These are phyloP conservation scores for Diaporthe humulicola DNA, from an alignment of 2,329 filamentous ascomycete genomes.

Conservation along the genomic window DNA sequence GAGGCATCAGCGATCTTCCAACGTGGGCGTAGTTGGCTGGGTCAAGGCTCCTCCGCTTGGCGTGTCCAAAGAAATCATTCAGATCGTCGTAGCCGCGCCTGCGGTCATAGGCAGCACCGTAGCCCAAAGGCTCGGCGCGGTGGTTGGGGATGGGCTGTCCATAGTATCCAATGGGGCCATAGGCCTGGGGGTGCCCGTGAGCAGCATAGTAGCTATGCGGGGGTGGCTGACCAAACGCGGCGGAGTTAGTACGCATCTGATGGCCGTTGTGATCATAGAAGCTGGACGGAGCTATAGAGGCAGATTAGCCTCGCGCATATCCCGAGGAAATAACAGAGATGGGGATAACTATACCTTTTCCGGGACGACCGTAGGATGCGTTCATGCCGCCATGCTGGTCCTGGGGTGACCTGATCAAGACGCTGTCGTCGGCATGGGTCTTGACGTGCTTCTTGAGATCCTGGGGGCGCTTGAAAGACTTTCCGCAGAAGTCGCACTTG, in stretches of 20 bases:
- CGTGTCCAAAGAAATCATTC: slow-evolving; percentile 93
- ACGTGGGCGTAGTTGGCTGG: slow-evolving; percentile 92
- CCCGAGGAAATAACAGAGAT: not conserved
- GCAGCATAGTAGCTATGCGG: slow-evolving; percentile 73
- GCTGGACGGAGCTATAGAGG: slow-evolving; percentile 62
- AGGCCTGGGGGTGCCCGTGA: slow-evolving; percentile 62
- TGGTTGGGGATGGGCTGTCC: slow-evolving; percentile 67
- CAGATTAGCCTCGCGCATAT: slow-evolving; percentile 56
- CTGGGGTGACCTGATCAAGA: slow-evolving; percentile 69
- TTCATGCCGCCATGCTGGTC: slow-evolving; percentile 66
- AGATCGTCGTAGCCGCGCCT: slow-evolving; percentile 90
- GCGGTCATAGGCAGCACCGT: slow-evolving; percentile 74
- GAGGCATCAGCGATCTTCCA: slow-evolving; percentile 86
- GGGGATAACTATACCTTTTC: slow-evolving; percentile 66
- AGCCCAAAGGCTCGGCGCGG: slow-evolving; percentile 73
- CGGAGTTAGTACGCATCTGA: slow-evolving; percentile 67
- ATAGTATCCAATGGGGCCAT: slow-evolving; percentile 79
- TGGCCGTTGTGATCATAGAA: slow-evolving; percentile 77
- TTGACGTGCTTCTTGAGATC: slow-evolving; percentile 99
- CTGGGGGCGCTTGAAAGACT: slow-evolving; percentile 98
- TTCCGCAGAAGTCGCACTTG: slow-evolving; percentile 98
- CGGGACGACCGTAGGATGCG: slow-evolving; percentile 64
- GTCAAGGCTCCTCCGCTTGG: slow-evolving; percentile 92
- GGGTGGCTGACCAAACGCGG: slow-evolving; percentile 66
- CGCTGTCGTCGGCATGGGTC: slow-evolving; percentile 96